These are phyloP conservation scores for Rhododendron ovatum DNA, from an alignment of 148 eudicot genomes.

Conservation along the genomic window DNA sequence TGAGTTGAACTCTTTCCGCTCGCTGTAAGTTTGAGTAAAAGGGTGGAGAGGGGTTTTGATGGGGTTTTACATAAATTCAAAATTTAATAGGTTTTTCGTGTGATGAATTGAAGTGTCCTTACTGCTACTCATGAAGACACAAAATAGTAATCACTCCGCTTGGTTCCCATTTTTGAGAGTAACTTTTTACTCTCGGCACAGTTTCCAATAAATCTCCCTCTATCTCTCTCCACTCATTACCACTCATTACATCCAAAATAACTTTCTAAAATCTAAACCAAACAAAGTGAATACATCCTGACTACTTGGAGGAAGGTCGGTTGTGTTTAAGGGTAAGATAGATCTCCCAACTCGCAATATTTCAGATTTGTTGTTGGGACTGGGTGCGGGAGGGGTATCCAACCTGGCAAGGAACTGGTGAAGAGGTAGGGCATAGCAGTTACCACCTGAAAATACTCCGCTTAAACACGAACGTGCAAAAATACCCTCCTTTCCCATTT, in stretches of 20 bases:
- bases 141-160: background rate
- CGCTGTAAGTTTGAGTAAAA: background rate
- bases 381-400: background rate
- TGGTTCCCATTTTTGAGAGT: too few species aligned
- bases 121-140: background rate
- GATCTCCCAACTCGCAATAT: background rate
- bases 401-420: background rate
- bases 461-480: background rate
- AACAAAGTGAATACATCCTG: background rate
- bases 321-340: background rate
- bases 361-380: background rate
- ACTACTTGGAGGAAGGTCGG: background rate
- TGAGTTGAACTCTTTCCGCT: background rate
- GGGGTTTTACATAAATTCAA: background rate
- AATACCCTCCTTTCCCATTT: background rate
- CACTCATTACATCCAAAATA: too few species aligned
- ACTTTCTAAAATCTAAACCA: too few species aligned
- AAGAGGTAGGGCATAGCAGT: background rate
- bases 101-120: background rate
- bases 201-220: too few species aligned
- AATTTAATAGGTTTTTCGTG: background rate
- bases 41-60: background rate
- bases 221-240: too few species aligned
- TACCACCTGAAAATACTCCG: background rate
- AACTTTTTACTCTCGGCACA: too few species aligned